Percentiles rank a stretch among this genome's conserved stretches.
phyloP scores from a whole-genome alignment of 306 rosid species.

The Quercus aquifolioides region DNA sequence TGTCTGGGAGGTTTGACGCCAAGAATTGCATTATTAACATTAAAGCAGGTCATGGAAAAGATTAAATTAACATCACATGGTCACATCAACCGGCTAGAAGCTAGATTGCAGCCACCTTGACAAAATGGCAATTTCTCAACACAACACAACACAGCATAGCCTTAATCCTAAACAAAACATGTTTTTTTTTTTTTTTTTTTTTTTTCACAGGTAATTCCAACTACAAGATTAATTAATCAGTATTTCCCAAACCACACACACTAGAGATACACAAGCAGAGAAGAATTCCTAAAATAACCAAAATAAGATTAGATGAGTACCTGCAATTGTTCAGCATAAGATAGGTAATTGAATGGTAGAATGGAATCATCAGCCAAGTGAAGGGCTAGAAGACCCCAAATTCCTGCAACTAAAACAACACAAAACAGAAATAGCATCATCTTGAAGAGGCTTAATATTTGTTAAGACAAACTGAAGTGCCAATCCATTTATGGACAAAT shows the following conservation, averaged over 20 bases:
- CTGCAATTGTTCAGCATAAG: constrained; percentile 82
- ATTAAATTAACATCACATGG: neutral
- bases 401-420: constrained; percentile 63
- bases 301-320: constrained; percentile 18
- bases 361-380: constrained; percentile 74
- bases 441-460: neutral
- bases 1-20: neutral
- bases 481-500: neutral
- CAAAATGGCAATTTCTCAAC: neutral
- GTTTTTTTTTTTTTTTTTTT: neutral
- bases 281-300: neutral
- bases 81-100: neutral
- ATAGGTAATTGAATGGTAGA: constrained; percentile 65
- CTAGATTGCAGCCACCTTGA: neutral
- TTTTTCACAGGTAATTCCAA: no score
- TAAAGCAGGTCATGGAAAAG: neutral
- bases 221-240: neutral
- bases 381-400: constrained; percentile 92
- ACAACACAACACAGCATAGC: neutral
- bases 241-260: no score
- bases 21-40: neutral
- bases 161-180: no score
- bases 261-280: no score
- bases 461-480: neutral
- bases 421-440: constrained; percentile 8